phyloP scores from a whole-genome alignment of 2,329 filamentous ascomycete species.

The Fusarium verticillioides region DNA sequence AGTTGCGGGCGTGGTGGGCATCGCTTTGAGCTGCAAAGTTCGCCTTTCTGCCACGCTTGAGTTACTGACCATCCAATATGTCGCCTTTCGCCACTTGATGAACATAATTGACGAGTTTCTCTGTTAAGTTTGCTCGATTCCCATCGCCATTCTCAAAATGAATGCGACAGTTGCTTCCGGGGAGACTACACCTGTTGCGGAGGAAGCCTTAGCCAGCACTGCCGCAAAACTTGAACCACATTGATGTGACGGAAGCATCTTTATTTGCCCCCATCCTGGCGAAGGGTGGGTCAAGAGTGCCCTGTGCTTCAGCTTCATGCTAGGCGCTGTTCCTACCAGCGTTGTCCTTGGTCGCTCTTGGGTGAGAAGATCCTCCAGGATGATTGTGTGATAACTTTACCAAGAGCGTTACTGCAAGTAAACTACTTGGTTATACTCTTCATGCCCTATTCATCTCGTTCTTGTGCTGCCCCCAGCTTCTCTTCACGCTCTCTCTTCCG shows the following conservation, averaged over 20 bases:
- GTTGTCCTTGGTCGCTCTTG: background rate
- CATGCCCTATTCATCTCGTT: background rate
- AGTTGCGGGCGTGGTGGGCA: background rate
- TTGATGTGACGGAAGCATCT: background rate
- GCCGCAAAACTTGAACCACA: fast-evolving
- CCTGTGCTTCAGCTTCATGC: background rate
- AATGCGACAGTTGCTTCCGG: too few relatives aligned
- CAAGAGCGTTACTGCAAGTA: too few relatives aligned
- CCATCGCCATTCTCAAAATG: too few relatives aligned
- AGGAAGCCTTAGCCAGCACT: too few relatives aligned
- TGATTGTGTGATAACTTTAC: background rate
- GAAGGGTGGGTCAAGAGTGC: too few relatives aligned
- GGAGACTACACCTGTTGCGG: too few relatives aligned
- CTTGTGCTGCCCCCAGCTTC: constrained; percentile 47
- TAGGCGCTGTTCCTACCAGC: background rate
- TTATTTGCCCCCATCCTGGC: background rate
- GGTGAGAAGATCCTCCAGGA: background rate
- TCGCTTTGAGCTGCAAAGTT: background rate
- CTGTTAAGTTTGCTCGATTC: background rate
- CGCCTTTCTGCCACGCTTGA: background rate
- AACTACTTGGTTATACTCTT: background rate
- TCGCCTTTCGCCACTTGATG: background rate
- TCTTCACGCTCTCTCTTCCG: constrained; percentile 73
- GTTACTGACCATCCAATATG: background rate
- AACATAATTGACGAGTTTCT: background rate